A percentile compares a stretch with the other conserved stretches of the same genome.
phyloP scores from a whole-genome alignment of 192 early-diverging fungal species.

The Umbelopsis sp. region DNA sequence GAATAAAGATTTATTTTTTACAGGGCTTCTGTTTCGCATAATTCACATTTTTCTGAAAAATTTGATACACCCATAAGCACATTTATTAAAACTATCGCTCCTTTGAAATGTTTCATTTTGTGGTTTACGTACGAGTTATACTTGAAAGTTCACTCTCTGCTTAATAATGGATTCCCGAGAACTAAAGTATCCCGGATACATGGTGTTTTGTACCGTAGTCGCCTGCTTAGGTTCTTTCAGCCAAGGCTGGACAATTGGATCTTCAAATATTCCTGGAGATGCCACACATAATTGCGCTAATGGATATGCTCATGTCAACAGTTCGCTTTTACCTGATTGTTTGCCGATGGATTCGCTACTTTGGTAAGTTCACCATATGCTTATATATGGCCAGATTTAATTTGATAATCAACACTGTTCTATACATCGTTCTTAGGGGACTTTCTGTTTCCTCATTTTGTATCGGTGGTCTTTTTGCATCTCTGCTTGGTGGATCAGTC shows the following conservation, averaged over 20 bases:
- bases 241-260: constrained; percentile 49
- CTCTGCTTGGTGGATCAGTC: constrained; percentile 53
- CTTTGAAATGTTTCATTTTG: no score
- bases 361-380: constrained; percentile 18
- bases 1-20: constrained; percentile 1
- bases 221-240: constrained; percentile 43
- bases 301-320: constrained; percentile 4
- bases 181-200: constrained; percentile 36
- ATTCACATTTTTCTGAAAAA: not conserved
- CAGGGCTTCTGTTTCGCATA: not conserved
- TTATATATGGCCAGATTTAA: not conserved
- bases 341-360: constrained; percentile 34
- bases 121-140: no score
- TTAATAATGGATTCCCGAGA: constrained; percentile 45
- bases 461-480: constrained; percentile 60
- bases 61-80: not conserved
- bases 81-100: not conserved
- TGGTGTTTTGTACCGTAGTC: constrained; percentile 44
- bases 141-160: not conserved
- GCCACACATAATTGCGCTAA: constrained; percentile 30
- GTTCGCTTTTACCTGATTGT: constrained; percentile 31
- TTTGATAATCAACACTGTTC: no score
- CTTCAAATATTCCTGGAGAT: constrained; percentile 46
- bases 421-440: constrained; percentile 26
- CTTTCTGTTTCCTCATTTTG: constrained; percentile 50